Percentiles rank a stretch among this genome's conserved stretches.
These are phyloP conservation scores for Hericium coralloides DNA, from an alignment of 768 basidiomycete species.

Conservation along the genomic window DNA sequence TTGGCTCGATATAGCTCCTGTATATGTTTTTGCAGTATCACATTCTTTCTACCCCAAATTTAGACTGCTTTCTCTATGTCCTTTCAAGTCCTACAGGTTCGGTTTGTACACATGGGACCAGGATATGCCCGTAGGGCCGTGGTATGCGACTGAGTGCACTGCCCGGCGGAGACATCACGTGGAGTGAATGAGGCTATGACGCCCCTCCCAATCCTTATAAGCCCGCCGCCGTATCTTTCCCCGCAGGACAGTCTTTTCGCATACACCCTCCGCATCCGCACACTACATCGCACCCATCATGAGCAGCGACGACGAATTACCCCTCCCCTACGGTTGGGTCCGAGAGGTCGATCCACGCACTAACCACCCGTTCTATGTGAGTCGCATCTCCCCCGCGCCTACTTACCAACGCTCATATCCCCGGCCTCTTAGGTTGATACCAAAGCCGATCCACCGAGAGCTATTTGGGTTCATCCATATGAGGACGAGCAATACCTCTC, in stretches of 20 bases:
- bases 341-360: conserved; percentile 34
- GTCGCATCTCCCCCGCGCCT: conserved; percentile 4
- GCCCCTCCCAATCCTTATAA: background rate
- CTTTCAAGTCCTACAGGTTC: too few species aligned
- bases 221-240: background rate
- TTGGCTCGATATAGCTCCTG: too few species aligned
- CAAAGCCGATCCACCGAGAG: conserved; percentile 47
- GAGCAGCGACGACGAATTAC: conserved; percentile 19
- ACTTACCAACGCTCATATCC: background rate
- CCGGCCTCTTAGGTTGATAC: conserved; percentile 47
- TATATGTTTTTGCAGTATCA: too few species aligned
- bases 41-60: too few species aligned
- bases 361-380: conserved; percentile 42
- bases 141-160: too few species aligned
- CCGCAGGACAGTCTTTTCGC: background rate
- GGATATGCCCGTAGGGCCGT: too few species aligned
- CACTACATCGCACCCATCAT: conserved; percentile 17
- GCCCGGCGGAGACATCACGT: background rate
- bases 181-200: background rate
- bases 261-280: background rate
- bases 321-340: conserved; percentile 53
- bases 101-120: too few species aligned
- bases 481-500: conserved; percentile 58
- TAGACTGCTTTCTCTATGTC: too few species aligned
- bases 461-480: conserved; percentile 67